phyloP scores from a whole-genome alignment of 495 filamentous ascomycete species.

The Immersiella caudata region DNA sequence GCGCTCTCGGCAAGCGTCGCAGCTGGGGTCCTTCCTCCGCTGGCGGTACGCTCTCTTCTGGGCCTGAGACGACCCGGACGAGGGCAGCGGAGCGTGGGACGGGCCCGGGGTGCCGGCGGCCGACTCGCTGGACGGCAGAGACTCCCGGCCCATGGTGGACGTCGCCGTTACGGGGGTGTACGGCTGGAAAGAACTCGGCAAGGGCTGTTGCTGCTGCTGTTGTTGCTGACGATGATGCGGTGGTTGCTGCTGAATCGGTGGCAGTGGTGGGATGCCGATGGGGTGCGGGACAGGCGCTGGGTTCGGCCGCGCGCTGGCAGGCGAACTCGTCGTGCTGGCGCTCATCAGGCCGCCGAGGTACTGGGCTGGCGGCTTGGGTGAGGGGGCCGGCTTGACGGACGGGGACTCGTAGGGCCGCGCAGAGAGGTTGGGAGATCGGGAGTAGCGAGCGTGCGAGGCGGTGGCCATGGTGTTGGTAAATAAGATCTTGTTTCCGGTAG shows the following conservation, averaged over 20 bases:
- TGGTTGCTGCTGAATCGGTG: constrained; percentile 39
- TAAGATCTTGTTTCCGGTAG: constrained; percentile 32
- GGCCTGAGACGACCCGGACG: constrained; percentile 50
- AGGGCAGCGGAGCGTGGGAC: constrained; percentile 46
- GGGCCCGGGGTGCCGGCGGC: constrained; percentile 54
- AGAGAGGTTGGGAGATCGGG: constrained; percentile 58
- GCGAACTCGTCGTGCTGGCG: constrained; percentile 37
- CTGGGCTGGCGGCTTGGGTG: constrained; percentile 49
- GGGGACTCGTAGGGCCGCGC: constrained; percentile 59
- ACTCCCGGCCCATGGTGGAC: constrained; percentile 56
- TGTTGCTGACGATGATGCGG: not conserved
- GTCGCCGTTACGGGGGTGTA: constrained; percentile 51
- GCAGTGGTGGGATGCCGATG: constrained; percentile 48
- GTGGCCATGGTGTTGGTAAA: constrained; percentile 54
- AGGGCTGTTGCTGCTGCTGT: constrained; percentile 30
- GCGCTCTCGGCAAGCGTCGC: constrained; percentile 94
- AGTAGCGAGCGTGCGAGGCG: constrained; percentile 54
- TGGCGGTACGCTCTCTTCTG: constrained; percentile 96
- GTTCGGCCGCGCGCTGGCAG: constrained; percentile 37
- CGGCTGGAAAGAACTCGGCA: constrained; percentile 40
- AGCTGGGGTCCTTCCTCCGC: constrained; percentile 93
- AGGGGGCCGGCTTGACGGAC: constrained; percentile 58
- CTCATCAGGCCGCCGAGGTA: constrained; percentile 53
- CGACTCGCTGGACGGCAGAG: constrained; percentile 55
- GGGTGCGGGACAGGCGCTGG: constrained; percentile 44